A percentile compares a stretch with the other conserved stretches of the same genome.
Evolutionary conservation across 108 stramenopile genomes (phyloP).

Genomic region (Cylindrotheca fusiformis): DNA sequence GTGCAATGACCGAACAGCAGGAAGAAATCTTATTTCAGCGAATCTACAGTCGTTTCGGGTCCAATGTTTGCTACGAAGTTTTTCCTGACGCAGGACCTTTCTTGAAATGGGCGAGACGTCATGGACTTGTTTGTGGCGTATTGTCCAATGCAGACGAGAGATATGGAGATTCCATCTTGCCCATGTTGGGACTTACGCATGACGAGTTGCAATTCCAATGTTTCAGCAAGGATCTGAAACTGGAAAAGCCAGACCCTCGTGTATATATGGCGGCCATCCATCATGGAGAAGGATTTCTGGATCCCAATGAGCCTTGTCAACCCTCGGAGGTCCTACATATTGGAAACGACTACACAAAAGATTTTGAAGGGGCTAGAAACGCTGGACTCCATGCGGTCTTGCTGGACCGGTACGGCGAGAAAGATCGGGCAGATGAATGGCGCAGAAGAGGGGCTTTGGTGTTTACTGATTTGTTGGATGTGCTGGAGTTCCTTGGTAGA

Average conservation of each 20-base stretch:
- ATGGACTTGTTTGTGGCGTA: constrained; percentile 58
- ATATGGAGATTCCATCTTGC: constrained; percentile 69
- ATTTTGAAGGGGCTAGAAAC: constrained; percentile 62
- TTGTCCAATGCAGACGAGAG: constrained; percentile 76
- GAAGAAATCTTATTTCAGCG: constrained; percentile 63
- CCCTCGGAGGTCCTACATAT: constrained; percentile 52
- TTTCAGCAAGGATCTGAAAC: constrained; percentile 60
- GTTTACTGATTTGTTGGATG: constrained; percentile 69
- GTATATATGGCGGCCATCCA: constrained; percentile 53
- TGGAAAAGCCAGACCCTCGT: constrained; percentile 54
- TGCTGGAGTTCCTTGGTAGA: constrained; percentile 57
- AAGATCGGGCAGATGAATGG: constrained; percentile 55
- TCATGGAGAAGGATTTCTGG: constrained; percentile 47
- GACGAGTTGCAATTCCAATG: constrained; percentile 62
- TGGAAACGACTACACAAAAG: constrained; percentile 62
- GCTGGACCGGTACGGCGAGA: constrained; percentile 62
- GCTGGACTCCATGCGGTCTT: constrained; percentile 63
- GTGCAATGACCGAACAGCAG: constrained; percentile 37
- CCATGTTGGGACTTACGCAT: constrained; percentile 65
- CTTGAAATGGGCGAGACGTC: constrained; percentile 55
- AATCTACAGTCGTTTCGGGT: constrained; percentile 64
- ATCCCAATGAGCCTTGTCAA: constrained; percentile 18
- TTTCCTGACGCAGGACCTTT: constrained; percentile 66
- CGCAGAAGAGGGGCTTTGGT: constrained; percentile 59
- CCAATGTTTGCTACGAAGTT: constrained; percentile 45